Conservation (phyloP, 805 yeast genomes). For the Pichia cephalocereana region DNA sequence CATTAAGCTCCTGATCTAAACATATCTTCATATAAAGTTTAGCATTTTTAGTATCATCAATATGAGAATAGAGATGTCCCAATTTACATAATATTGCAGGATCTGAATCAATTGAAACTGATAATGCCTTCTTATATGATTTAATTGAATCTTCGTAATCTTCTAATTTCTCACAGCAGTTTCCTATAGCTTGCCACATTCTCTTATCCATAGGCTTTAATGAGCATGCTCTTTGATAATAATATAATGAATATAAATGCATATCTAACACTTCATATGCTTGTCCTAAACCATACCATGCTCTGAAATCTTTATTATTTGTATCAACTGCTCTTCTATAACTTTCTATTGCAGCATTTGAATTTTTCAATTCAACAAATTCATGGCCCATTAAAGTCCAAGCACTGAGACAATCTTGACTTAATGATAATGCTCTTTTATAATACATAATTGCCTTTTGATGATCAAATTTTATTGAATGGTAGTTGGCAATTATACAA, state of each 20-base stretch:
- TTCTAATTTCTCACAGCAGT: slow-evolving; percentile 74
- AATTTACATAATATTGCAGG: slow-evolving; percentile 51
- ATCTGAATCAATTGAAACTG: slow-evolving; percentile 41
- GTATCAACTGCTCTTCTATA: slow-evolving; percentile 90
- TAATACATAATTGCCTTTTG: slow-evolving; percentile 92
- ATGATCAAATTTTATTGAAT: slow-evolving; percentile 85
- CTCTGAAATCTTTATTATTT: slow-evolving; percentile 80
- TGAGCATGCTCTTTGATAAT: slow-evolving; percentile 84
- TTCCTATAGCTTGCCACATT: slow-evolving; percentile 95
- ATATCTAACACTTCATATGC: slow-evolving; percentile 95
- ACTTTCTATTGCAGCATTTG: slow-evolving; percentile 95
- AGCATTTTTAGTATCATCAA: slow-evolving; percentile 45
- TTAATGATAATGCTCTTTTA: slow-evolving; percentile 76
- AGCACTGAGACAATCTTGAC: slow-evolving; percentile 74
- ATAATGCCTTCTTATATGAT: slow-evolving; percentile 71
- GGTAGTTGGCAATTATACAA: slow-evolving; percentile 88
- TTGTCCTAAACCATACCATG: slow-evolving; percentile 98
- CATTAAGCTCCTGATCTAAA: slow-evolving; percentile 52
- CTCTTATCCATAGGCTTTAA: slow-evolving; percentile 83
- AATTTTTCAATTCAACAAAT: slow-evolving; percentile 89
- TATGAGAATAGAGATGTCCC: slow-evolving; percentile 55
- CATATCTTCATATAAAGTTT: slow-evolving; percentile 57
- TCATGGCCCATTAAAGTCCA: slow-evolving; percentile 99
- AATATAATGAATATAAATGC: slow-evolving; percentile 86
- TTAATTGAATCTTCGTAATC: slow-evolving; percentile 66